Evolutionary conservation across 306 rosid genomes (phyloP), one percentile per base, ranked within the genome.

Genomic region (Malus asiatica): DNA sequence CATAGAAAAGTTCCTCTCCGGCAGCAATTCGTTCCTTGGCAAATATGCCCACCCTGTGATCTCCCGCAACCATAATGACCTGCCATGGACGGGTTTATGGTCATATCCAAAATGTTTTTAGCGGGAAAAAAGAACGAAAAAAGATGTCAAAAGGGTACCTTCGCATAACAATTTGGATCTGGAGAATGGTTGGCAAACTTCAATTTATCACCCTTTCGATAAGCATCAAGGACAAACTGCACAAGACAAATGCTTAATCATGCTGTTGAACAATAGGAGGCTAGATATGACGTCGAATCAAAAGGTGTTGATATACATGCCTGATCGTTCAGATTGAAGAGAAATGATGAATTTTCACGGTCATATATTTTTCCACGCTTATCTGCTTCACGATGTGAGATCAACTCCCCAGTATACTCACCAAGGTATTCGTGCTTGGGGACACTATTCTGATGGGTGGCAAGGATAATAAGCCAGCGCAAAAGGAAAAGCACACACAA

Each of bases 51-150:
- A 92, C 99, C 82, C 98, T 91, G 77, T 96, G 99, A 86, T 96
- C 98, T 74, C 99, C 99, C 0, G 96, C 99, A 72, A 96, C 99
- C 99, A 96, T 92, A 80, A 96, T 92, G 73, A 96, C 99, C 99
- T 96, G 91, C 70, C 77, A 83, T 22, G 20, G 19, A 79, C 73
- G 65, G 70, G 8, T 9, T 27, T 4, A 45, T 57, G 7, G 38
- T 60, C 7, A 68, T 29, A 53, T 40, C 33, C 48, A 63, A 25
- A 44, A 53, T 11, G 2, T 42, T 46, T 15, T 23, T 27, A 4
- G 11, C 10, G 20, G 55, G 13, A 10, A 66, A 11, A 38, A 20
- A 35, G 3, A 38, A 66, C 8, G 3, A 48, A 15, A 48, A 48
- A 15, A 33, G 5, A 44, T 25, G 72, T 53, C 32, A 46, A 52